Evolutionary conservation across 1,284 basidiomycete species (phyloP).

Genomic region (Cerrena zonata): DNA sequence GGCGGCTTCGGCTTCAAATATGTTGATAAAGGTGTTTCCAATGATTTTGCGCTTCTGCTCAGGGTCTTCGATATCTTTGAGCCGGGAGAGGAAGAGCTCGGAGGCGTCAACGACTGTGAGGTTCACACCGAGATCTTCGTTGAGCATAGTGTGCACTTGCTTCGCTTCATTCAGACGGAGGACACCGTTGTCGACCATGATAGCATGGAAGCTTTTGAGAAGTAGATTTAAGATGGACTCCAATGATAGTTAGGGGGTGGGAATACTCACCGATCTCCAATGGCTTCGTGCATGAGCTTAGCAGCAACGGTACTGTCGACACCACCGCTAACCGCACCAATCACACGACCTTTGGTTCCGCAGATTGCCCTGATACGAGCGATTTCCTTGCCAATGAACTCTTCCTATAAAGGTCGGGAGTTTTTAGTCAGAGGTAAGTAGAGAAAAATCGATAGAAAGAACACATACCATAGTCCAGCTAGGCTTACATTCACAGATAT

Average conservation of each 20-base stretch:
- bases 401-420: slow-evolving; percentile 79
- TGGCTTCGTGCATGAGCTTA: slow-evolving; percentile 99
- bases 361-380: slow-evolving; percentile 91
- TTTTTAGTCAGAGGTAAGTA: no score
- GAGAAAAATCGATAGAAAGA: no score
- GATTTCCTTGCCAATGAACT: slow-evolving; percentile 98
- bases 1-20: slow-evolving; percentile 90
- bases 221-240: background rate
- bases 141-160: slow-evolving; percentile 95
- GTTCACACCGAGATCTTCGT: slow-evolving; percentile 91
- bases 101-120: slow-evolving; percentile 95
- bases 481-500: slow-evolving; percentile 77
- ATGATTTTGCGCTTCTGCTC: slow-evolving; percentile 98
- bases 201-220: slow-evolving; percentile 97
- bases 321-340: slow-evolving; percentile 95
- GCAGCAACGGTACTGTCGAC: slow-evolving; percentile 98
- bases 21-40: slow-evolving; percentile 97
- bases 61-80: slow-evolving; percentile 90
- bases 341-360: slow-evolving; percentile 90
- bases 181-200: slow-evolving; percentile 99
- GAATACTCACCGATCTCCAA: slow-evolving; percentile 81
- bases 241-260: slow-evolving; percentile 1
- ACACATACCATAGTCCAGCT: slow-evolving; percentile 94
- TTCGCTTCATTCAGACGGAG: slow-evolving; percentile 86
- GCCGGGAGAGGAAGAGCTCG: slow-evolving; percentile 84